Evolutionary conservation across 257 asterid species (phyloP), one percentile per base, ranked within the genome.

Genomic region (Parsonsia alboflavescens): DNA sequence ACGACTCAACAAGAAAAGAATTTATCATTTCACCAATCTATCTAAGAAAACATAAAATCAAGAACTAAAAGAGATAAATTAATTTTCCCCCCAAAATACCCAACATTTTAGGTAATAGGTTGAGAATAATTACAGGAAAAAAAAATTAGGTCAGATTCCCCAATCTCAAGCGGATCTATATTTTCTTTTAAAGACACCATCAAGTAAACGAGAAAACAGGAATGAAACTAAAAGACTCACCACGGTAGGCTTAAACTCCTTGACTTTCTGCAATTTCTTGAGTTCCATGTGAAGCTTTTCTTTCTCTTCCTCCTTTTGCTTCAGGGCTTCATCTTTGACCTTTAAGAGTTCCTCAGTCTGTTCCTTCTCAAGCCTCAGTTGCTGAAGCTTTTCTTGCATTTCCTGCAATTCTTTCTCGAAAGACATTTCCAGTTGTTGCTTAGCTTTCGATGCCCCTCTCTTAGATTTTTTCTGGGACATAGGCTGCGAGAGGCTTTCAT

Each of bases 171-270:
- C 9, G 46, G 46, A 42, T 42, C 2, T 7, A 42, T 42, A 42
- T 42, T 42, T 42, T 42, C 46, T 48, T 48, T 48, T 10, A 19
- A n/a, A 53, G 59, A 15, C 22, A 30, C 28, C 6, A 3, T 16
- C 45, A 7, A 30, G 1, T 17, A 21, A 30, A 10, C 8, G 8
- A 4, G 73, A 16, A 13, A 46, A 13, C 57, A 69, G 2, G 7
- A 70, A 45, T 0, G 10, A 11, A 56, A 21, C 36, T 12, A 6
- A 33, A 68, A 63, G 66, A 62, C 82, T 68, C 36, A 93, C 98
- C 91, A 90, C 78, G 17, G 81, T 83, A 64, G 98, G 98, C 54
- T 89, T 93, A 68, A 93, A 93, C 73, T 93, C 98, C 85, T 93
- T 93, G 77, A 85, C 78, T 75, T 91, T 93, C 92, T 91, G 97